Base-by-base conservation (phyloP, 306 rosid genomes). In the Fagus sylvatica region DNA sequence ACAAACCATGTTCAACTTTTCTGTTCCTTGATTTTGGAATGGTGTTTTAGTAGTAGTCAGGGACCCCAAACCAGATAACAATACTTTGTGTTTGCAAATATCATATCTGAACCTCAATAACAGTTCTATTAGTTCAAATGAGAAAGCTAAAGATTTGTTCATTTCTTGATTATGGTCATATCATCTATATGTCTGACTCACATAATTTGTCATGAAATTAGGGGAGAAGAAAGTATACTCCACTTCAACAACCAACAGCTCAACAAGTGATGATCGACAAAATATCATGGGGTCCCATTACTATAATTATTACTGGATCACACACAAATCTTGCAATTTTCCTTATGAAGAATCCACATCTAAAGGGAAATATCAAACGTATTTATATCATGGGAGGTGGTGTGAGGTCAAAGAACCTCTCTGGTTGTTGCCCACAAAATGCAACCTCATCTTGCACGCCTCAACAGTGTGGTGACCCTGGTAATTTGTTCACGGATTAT, bases 311-410 rank as follows among this genome's bases (percentile, higher is more conserved):
- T 2, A 84, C 69, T 49, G 99, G 99, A 88, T 83, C 85, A 49
- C 97, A 93, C 15, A 95, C 99, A 56, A 95, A 95, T 73, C 64
- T 95, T 41, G 99, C 81, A 64, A 74, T 95, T n/a, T 95, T 95
- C 60, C 90, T 95, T 4, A 91, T 95, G 98, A 91, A 62, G 16
- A 86, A 93, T 53, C 98, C 97, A 48, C 87, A 86, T 16, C 82
- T 93, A 9, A 93, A 88, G 90, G 88, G 86, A 80, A 93, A 93
- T 75, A 82, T 95, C 53, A 86, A 91, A 77, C 99, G 88, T 81
- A 86, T 95, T 41, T 95, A 88, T 71, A 83, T 88, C 42, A 93
- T 95, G 99, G 99, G 98, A 30, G 99, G 99, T 0, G 94, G 96
- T 64, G 93, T 95, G 72, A 84, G 93, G 49, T 82, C 99, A 19